Conservation (phyloP, 805 yeast species). For the Kazachstania taianensis region DNA sequence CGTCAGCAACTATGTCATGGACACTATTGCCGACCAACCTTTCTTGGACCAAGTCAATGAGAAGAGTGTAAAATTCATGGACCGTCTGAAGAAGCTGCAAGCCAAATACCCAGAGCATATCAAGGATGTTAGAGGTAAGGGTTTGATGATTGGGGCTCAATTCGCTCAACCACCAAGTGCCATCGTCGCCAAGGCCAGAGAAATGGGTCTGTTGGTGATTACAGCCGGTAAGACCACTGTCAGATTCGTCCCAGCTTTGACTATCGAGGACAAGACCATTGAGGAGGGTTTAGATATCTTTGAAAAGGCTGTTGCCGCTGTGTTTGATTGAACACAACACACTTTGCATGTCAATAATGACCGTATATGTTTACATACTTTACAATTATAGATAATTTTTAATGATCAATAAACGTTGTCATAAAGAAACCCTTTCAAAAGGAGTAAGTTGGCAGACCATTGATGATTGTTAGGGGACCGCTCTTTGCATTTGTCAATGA, state of each 20-base stretch:
- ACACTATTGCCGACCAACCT: slow-evolving; percentile 47
- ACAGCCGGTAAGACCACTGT: slow-evolving; percentile 90
- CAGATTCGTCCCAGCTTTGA: slow-evolving; percentile 87
- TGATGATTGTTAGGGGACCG: too few relatives aligned
- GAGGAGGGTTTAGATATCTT: slow-evolving; percentile 64
- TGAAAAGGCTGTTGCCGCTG: slow-evolving; percentile 30
- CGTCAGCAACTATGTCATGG: slow-evolving; percentile 68
- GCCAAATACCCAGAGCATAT: slow-evolving; percentile 52
- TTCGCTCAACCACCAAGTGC: slow-evolving; percentile 51
- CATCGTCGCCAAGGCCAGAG: slow-evolving; percentile 61
- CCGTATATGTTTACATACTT: slow-evolving; percentile 1
- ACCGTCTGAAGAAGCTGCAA: slow-evolving; percentile 41
- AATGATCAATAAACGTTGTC: too few relatives aligned
- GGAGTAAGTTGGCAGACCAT: too few relatives aligned
- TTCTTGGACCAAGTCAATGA: slow-evolving; percentile 51
- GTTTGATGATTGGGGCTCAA: slow-evolving; percentile 78
- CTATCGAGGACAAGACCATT: slow-evolving; percentile 60
- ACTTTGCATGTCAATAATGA: too few relatives aligned
- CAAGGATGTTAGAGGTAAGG: slow-evolving; percentile 73
- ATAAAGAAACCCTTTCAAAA: too few relatives aligned
- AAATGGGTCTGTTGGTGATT: slow-evolving; percentile 71
- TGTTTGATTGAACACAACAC: too few relatives aligned
- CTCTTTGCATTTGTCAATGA: too few relatives aligned
- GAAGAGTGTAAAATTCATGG: slow-evolving; percentile 48
- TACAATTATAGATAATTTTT: not conserved